Conservation (phyloP, 2,329 filamentous ascomycete species). For the Diaporthe ampelina region DNA sequence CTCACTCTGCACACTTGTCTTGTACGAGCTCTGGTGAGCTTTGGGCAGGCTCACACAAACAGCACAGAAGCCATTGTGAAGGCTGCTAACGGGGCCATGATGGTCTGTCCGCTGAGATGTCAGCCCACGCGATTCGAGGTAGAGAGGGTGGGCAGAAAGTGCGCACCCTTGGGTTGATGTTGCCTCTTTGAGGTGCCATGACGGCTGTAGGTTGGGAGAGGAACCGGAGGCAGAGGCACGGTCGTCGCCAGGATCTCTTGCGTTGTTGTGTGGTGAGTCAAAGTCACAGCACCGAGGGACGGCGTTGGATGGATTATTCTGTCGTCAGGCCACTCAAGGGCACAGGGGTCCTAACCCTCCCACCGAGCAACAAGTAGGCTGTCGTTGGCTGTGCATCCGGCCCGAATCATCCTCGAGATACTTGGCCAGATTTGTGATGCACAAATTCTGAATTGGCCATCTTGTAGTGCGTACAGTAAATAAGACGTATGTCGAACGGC, state of each 20-base stretch:
- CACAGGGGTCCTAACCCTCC: conserved; percentile 12
- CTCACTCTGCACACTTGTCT: neutral
- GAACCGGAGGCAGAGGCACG: neutral
- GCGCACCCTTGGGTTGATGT: conserved; percentile 36
- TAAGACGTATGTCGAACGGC: neutral
- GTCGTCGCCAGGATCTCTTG: neutral
- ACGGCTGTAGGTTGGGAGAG: neutral
- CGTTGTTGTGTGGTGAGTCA: neutral
- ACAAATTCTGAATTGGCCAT: neutral
- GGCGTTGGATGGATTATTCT: neutral
- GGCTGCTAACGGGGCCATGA: conserved; percentile 41
- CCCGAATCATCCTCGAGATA: neutral
- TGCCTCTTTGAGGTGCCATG: conserved; percentile 39
- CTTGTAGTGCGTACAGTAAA: neutral
- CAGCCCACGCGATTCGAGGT: neutral
- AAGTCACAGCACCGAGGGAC: neutral
- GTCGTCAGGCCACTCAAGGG: conserved; percentile 5
- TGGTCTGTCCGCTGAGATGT: conserved; percentile 22
- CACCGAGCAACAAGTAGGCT: neutral
- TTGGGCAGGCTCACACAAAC: conserved; percentile 26
- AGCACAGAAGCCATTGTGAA: conserved; percentile 41
- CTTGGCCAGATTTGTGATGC: neutral
- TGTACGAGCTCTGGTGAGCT: neutral
- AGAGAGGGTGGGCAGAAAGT: too few relatives aligned
- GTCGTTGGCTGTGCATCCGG: neutral